phyloP scores from a whole-genome alignment of 805 yeast species.

The Nakazawaea sp. region DNA sequence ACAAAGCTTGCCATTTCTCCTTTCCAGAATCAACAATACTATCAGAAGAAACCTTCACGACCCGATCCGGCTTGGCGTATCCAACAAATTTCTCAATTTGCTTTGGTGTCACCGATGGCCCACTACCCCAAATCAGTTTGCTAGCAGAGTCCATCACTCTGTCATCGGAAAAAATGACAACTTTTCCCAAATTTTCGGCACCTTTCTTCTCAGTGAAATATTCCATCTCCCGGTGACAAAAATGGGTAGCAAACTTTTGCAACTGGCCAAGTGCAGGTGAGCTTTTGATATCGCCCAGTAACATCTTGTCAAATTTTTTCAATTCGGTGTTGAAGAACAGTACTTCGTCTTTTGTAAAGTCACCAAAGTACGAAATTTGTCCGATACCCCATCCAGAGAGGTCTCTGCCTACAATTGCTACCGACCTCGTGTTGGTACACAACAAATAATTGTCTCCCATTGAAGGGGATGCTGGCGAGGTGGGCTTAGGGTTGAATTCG shows the following conservation, averaged over 20 bases:
- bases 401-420: slow-evolving; percentile 1
- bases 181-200: background rate
- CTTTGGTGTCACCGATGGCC: background rate
- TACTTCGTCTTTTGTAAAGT: background rate
- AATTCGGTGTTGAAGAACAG: background rate
- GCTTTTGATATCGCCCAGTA: background rate
- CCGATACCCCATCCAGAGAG: background rate
- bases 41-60: no score
- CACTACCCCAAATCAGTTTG: no score
- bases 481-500: no score
- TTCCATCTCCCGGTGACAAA: background rate
- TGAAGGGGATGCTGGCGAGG: background rate
- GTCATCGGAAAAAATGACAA: background rate
- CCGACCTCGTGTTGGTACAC: background rate
- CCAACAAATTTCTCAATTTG: background rate
- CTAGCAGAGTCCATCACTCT: no score
- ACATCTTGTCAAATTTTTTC: background rate
- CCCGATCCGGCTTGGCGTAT: background rate
- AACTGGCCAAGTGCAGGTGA: background rate
- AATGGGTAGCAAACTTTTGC: background rate
- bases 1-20: no score
- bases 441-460: slow-evolving; percentile 1
- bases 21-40: no score
- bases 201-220: background rate
- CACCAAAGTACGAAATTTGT: slow-evolving; percentile 1